Conservation (phyloP, 805 yeast genomes). For the Wickerhamomyces sydowiorum region DNA sequence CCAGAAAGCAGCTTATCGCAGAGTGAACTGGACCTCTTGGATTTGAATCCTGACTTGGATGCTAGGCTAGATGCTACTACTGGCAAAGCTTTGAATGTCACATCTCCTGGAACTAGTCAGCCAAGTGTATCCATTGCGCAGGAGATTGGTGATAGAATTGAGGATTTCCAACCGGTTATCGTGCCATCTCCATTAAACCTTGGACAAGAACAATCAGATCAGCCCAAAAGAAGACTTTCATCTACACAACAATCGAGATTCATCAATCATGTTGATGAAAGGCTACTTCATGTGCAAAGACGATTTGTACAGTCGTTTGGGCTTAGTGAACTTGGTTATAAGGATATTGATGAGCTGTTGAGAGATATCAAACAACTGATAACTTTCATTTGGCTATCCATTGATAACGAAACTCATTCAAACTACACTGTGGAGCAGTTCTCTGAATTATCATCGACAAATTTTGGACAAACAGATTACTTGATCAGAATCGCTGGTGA, state of each 20-base stretch:
- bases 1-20: conserved; percentile 7
- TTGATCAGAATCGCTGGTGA: conserved; percentile 62
- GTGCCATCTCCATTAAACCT: conserved; percentile 7
- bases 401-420: conserved; percentile 28
- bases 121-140: not conserved
- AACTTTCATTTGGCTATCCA: conserved; percentile 59
- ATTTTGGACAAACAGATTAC: conserved; percentile 59
- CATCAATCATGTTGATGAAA: conserved; percentile 47
- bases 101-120: not conserved
- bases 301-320: conserved; percentile 42
- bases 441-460: conserved; percentile 16
- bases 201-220: not conserved
- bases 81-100: too few relatives aligned
- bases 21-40: conserved; percentile 17
- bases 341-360: conserved; percentile 29
- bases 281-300: conserved; percentile 48
- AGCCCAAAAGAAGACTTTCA: conserved; percentile 27
- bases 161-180: conserved; percentile 9
- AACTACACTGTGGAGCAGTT: conserved; percentile 9
- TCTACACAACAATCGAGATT: conserved; percentile 51
- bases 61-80: not conserved
- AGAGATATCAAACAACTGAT: conserved; percentile 42
- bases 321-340: conserved; percentile 26
- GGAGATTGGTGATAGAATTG: conserved; percentile 5
- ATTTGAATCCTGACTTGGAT: conserved; percentile 19